A percentile compares a stretch with the other conserved stretches of the same genome.
phyloP scores from a whole-genome alignment of 2,329 filamentous ascomycete species.

The Verticillium isaacii region DNA sequence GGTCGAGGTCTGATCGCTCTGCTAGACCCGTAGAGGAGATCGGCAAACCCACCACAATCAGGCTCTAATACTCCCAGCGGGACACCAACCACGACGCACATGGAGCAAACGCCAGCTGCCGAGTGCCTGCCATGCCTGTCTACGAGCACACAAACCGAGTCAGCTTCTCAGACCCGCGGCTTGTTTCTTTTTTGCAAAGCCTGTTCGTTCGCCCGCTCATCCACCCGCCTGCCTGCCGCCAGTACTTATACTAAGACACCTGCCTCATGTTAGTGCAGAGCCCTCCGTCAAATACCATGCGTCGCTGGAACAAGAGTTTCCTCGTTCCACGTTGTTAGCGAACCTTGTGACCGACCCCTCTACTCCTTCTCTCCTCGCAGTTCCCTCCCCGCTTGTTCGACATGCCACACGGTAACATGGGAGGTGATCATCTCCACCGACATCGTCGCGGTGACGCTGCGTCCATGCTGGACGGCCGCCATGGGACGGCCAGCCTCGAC shows the following conservation, averaged over 20 bases:
- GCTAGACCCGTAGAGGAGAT: background rate
- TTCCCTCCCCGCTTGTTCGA: background rate
- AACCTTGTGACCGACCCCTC: background rate
- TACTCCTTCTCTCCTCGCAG: background rate
- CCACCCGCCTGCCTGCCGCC: background rate
- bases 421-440: background rate
- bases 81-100: background rate
- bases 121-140: background rate
- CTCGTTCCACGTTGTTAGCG: background rate
- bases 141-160: background rate
- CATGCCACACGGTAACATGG: background rate
- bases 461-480: background rate
- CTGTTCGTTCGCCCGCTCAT: background rate
- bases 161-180: background rate
- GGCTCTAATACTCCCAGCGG: background rate
- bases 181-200: background rate
- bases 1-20: background rate
- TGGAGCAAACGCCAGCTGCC: background rate
- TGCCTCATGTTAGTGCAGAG: background rate
- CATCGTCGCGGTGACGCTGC: background rate
- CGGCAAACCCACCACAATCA: background rate
- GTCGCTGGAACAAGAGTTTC: background rate
- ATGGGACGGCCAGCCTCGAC: background rate
- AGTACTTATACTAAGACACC: background rate
- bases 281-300: background rate